Percentiles rank a stretch among this genome's conserved stretches.
Evolutionary conservation across 257 asterid genomes (phyloP).

Genomic region (Buddleja alternifolia): DNA sequence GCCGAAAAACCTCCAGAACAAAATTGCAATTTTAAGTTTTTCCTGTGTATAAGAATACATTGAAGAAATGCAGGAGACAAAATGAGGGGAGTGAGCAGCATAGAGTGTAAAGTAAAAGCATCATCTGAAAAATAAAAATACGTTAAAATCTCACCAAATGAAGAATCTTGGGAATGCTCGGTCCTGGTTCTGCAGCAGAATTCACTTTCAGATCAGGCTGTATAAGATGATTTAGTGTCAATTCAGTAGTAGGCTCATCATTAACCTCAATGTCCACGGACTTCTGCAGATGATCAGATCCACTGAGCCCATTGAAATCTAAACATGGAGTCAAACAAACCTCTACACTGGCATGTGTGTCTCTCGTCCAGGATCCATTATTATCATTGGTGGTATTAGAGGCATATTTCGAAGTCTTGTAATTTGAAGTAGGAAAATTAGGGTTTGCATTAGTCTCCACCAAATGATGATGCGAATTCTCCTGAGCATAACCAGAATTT

Average conservation of each 20-base stretch:
- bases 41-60: too few species aligned
- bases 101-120: slow-evolving; percentile 1
- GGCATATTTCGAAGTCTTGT: slow-evolving; percentile 55
- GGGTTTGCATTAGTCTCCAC: slow-evolving; percentile 52
- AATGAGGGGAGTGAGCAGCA: slow-evolving; percentile 7
- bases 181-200: slow-evolving; percentile 65
- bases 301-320: slow-evolving; percentile 63
- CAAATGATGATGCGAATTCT: slow-evolving; percentile 43
- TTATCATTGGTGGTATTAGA: slow-evolving; percentile 47
- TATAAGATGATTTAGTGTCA: slow-evolving; percentile 49
- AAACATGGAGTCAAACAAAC: slow-evolving; percentile 48
- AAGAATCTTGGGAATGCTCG: slow-evolving; percentile 95
- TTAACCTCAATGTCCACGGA: slow-evolving; percentile 50
- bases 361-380: slow-evolving; percentile 52
- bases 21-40: slow-evolving; percentile 23
- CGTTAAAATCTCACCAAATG: slow-evolving; percentile 69
- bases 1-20: slow-evolving; percentile 4
- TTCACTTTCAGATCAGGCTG: slow-evolving; percentile 55
- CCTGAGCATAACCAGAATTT: slow-evolving; percentile 63
- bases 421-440: slow-evolving; percentile 50
- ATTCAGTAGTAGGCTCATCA: slow-evolving; percentile 56
- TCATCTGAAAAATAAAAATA: background rate
- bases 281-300: slow-evolving; percentile 53
- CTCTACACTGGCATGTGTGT: slow-evolving; percentile 50
- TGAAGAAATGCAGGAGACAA: background rate